These are phyloP conservation scores for Neostapfia colusana DNA, from an alignment of 176 grass and related monocot genomes.

Conservation along the genomic window DNA sequence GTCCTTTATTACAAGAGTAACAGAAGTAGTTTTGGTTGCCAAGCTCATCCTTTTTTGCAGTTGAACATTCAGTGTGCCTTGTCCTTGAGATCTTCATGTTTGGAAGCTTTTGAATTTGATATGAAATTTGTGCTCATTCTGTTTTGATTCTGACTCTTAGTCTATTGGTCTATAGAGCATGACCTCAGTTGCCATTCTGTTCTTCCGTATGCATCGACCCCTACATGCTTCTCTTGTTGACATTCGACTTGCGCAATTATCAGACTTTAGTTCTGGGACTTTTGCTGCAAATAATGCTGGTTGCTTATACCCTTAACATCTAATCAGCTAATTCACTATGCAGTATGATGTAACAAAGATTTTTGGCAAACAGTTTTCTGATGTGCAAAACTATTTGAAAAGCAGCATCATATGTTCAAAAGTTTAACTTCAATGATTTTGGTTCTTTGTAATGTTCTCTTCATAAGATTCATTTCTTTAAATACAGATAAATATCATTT, in stretches of 20 bases:
- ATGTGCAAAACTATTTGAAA: neutral
- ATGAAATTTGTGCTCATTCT: neutral
- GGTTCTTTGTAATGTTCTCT: neutral
- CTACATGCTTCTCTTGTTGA: neutral
- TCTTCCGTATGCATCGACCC: neutral
- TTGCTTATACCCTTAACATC: conserved; percentile 1
- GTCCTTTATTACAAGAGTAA: neutral
- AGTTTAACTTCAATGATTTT: conserved; percentile 3
- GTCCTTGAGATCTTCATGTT: neutral
- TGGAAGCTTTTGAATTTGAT: neutral
- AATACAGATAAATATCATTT: neutral
- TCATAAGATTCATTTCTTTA: neutral
- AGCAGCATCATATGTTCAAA: neutral
- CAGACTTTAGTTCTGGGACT: neutral
- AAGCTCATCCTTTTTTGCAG: neutral
- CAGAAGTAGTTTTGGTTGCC: conserved; percentile 7
- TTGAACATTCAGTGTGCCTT: neutral
- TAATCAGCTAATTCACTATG: neutral
- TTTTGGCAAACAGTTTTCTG: neutral
- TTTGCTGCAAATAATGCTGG: neutral
- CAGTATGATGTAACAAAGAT: neutral
- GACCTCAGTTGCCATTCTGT: neutral
- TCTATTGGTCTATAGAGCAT: neutral
- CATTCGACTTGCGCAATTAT: conserved; percentile 11
- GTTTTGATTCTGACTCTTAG: neutral